Conservation (phyloP, 2,329 filamentous ascomycete genomes). For the Paramyrothecium sp. region DNA sequence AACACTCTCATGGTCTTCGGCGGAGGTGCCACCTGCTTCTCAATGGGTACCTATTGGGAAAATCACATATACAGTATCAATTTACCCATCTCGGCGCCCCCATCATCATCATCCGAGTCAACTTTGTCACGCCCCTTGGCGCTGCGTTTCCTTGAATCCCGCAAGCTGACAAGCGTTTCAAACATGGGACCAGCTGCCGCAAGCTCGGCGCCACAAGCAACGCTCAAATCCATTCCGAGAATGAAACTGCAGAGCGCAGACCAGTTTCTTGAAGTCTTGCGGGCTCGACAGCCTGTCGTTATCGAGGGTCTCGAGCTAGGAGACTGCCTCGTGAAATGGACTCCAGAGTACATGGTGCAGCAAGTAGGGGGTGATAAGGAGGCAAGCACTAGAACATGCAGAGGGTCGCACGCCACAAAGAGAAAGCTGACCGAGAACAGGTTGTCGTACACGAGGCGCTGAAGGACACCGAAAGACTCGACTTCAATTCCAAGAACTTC, state of each 20-base stretch:
- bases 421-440: conserved; percentile 30
- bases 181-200: not conserved
- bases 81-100: not conserved
- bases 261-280: conserved; percentile 61
- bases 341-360: conserved; percentile 62
- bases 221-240: conserved; percentile 42
- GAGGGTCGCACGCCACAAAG: not conserved
- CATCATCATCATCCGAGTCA: not conserved
- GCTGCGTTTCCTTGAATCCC: conserved; percentile 23
- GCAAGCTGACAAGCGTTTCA: conserved; percentile 13
- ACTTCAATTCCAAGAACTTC: conserved; percentile 84
- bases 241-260: conserved; percentile 47
- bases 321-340: conserved; percentile 66
- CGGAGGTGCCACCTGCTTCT: conserved; percentile 86
- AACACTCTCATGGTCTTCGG: conserved; percentile 64
- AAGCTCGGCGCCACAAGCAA: not conserved
- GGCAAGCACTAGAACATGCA: conserved; percentile 37
- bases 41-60: conserved; percentile 87
- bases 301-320: conserved; percentile 67
- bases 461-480: conserved; percentile 59
- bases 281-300: conserved; percentile 53
- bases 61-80: conserved; percentile 50
- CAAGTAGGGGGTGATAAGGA: conserved; percentile 60
- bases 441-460: conserved; percentile 72
- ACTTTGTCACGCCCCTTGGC: not conserved